Percentiles rank a stretch among this genome's conserved stretches.
These are phyloP conservation scores for Rhizopogon roseolus DNA, from an alignment of 768 basidiomycete genomes.

Conservation along the genomic window DNA sequence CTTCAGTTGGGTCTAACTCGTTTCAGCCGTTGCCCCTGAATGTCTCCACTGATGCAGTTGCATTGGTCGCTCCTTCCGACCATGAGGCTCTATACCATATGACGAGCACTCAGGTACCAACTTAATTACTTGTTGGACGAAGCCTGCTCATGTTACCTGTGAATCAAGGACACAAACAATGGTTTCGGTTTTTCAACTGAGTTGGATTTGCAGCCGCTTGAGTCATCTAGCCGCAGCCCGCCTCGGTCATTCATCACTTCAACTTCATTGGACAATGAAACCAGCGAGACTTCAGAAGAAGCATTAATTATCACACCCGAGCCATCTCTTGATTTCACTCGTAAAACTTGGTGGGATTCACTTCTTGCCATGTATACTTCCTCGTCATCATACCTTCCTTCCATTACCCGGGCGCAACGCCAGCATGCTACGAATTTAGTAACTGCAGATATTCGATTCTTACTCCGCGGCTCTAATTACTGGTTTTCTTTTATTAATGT, in stretches of 20 bases:
- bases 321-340: constrained; percentile 62
- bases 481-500: constrained; percentile 75
- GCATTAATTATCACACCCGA: constrained; percentile 35
- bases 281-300: constrained; percentile 10
- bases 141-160: constrained; percentile 18
- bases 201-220: constrained; percentile 2
- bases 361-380: constrained; percentile 49
- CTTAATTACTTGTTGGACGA: constrained; percentile 16
- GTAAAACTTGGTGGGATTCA: constrained; percentile 79
- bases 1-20: background rate
- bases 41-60: constrained; percentile 4
- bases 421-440: constrained; percentile 41
- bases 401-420: constrained; percentile 38
- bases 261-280: constrained; percentile 8
- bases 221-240: background rate
- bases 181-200: constrained; percentile 3
- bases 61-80: constrained; percentile 5
- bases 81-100: constrained; percentile 9
- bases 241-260: constrained; percentile 7
- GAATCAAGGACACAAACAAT: constrained; percentile 17
- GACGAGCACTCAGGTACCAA: constrained; percentile 26
- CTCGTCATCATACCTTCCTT: constrained; percentile 28
- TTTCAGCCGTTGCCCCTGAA: constrained; percentile 4
- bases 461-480: constrained; percentile 61
- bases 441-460: constrained; percentile 53